phyloP scores from a whole-genome alignment of 2,329 filamentous ascomycete species.

The Graphilbum ipis-grandicollis region DNA sequence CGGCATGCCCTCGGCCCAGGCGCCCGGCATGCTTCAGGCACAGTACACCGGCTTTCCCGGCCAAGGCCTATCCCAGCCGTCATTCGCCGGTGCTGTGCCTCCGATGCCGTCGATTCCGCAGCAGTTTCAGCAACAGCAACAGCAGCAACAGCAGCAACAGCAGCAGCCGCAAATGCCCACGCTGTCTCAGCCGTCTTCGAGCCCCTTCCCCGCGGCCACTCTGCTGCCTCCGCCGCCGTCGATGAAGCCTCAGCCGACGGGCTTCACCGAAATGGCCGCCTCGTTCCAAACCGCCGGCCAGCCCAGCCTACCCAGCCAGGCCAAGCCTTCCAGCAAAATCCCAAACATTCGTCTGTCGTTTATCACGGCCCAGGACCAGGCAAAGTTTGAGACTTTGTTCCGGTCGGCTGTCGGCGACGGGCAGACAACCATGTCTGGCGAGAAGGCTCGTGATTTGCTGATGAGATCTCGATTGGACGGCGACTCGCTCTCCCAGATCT shows the following conservation, averaged over 20 bases:
- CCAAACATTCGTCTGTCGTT: conserved; percentile 90
- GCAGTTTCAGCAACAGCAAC: conserved; percentile 20
- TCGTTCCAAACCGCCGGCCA: conserved; percentile 39
- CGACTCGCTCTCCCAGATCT: conserved; percentile 79
- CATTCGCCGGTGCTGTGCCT: conserved; percentile 34
- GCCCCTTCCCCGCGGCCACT: conserved; percentile 26
- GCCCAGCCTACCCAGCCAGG: conserved; percentile 20
- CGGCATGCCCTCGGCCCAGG: conserved; percentile 31
- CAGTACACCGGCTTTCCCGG: conserved; percentile 51
- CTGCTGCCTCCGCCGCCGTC: conserved; percentile 28
- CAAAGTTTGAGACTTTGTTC: conserved; percentile 95
- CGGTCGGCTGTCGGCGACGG: conserved; percentile 80
- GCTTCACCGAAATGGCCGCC: conserved; percentile 49
- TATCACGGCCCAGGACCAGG: conserved; percentile 85
- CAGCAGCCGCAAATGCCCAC: conserved; percentile 18
- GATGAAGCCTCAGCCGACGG: conserved; percentile 48
- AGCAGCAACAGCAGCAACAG: conserved; percentile 40
- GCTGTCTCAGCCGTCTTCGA: conserved; percentile 23
- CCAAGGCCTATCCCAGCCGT: conserved; percentile 39
- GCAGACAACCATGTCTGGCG: conserved; percentile 74
- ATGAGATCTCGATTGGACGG: conserved; percentile 78
- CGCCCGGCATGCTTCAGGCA: conserved; percentile 39
- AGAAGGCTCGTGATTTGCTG: conserved; percentile 80
- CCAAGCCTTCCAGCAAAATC: conserved; percentile 53
- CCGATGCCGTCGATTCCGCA: conserved; percentile 41